Base-by-base conservation (phyloP, 441 rosid species). In the Adansonia gregorii region DNA sequence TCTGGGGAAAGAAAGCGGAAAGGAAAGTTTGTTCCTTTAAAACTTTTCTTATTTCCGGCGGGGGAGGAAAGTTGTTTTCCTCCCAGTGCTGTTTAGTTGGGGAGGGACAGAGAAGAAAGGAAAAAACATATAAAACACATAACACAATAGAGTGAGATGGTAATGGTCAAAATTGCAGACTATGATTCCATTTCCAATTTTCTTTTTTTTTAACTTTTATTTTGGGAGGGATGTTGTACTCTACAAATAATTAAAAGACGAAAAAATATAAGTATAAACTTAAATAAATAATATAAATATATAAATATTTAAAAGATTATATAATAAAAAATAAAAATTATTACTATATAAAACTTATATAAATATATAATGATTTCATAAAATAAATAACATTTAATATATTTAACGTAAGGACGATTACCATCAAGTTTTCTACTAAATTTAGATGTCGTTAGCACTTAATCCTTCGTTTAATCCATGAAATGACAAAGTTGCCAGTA, bases 101-200 rank as follows among this genome's bases (percentile, higher is more conserved):
- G 64, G 82, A 79, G 76, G 17, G 48, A 75, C 61, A 77, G 56
- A 64, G 75, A 72, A 65, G 78, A 70, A 74, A 59, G 73, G 52
- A 43, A 60, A 35, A 27, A 3, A 12, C 14, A 51, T 11, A 14
- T 7, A 20, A 46, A 10, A n/a, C 6, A 52, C 46, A 17, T 0
- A 51, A 71, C 1, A 8, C 2, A 55, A 8, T 31, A 60, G 41
- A 60, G 14, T 1, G 31, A 20, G 9, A 58, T 56, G 60, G 22
- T 48, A 14, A 7, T 79, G 67, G 82, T 51, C 80, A 75, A 79
- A 76, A 76, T 79, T 59, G 39, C 39, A 35, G 39, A 35, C 39
- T 35, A 0, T 35, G 39, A 35, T 35, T 35, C 39, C 39, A 35
- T 35, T 35, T 35, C 39, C 39, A 86, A 82, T 78, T 80, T 35